phyloP scores from a whole-genome alignment of 495 filamentous ascomycete genomes.

The Aspergillus baeticus region DNA sequence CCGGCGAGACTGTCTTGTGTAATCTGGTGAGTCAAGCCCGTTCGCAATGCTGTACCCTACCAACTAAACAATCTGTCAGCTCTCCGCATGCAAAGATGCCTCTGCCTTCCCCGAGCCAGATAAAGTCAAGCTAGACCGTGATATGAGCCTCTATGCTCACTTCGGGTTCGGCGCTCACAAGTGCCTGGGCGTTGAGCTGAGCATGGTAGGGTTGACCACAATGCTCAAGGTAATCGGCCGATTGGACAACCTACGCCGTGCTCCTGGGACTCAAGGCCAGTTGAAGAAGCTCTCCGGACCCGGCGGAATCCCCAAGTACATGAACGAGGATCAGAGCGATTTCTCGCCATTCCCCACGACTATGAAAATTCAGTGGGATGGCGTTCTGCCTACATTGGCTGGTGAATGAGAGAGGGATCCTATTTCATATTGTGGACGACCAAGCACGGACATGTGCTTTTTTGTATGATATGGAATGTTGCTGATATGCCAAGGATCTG shows the following conservation, averaged over 20 bases:
- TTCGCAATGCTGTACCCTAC: not conserved
- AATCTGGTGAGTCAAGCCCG: constrained; percentile 39
- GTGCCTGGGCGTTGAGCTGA: constrained; percentile 56
- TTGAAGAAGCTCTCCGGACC: constrained; percentile 61
- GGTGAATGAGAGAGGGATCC: not conserved
- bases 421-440: not conserved
- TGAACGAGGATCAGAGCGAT: constrained; percentile 69
- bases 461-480: too few species aligned
- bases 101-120: constrained; percentile 64
- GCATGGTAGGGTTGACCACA: constrained; percentile 58
- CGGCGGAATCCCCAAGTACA: constrained; percentile 61
- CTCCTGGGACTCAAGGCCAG: constrained; percentile 63
- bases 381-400: constrained; percentile 28
- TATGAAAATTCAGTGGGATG: constrained; percentile 54
- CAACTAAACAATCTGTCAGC: constrained; percentile 22
- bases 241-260: constrained; percentile 57
- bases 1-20: constrained; percentile 47
- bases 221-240: constrained; percentile 58
- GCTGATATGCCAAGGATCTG: too few species aligned
- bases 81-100: constrained; percentile 54
- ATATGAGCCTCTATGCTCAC: constrained; percentile 62
- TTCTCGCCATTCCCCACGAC: constrained; percentile 69
- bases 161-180: constrained; percentile 60
- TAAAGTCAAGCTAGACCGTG: constrained; percentile 60
- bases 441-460: too few species aligned